Conservation (phyloP, 768 basidiomycete species). For the Macrolepiota dolichaula region DNA sequence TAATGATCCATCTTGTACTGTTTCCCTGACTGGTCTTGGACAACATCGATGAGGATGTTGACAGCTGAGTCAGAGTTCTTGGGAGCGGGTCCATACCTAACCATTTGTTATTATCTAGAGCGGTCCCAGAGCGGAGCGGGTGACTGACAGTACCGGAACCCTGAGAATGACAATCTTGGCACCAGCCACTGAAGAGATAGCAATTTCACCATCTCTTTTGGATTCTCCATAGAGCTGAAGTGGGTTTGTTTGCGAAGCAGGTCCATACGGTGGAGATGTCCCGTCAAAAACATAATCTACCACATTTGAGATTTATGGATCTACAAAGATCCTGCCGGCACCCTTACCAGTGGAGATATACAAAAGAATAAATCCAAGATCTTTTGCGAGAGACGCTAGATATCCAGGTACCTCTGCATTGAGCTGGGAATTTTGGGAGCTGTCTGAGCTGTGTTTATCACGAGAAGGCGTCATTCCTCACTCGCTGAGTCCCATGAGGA, state of each 20-base stretch:
- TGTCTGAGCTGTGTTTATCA: neutral
- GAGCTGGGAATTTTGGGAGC: constrained; percentile 46
- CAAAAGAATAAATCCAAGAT: constrained; percentile 65
- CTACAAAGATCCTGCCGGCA: neutral
- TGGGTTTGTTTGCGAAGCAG: constrained; percentile 72
- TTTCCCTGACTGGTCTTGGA: constrained; percentile 84
- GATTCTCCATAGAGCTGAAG: constrained; percentile 85
- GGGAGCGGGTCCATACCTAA: constrained; percentile 82
- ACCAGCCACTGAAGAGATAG: constrained; percentile 57
- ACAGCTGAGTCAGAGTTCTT: constrained; percentile 87
- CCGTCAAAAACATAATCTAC: constrained; percentile 96
- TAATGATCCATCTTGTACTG: constrained; percentile 95
- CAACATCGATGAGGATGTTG: constrained; percentile 84
- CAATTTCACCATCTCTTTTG: constrained; percentile 85
- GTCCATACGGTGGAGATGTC: constrained; percentile 84
- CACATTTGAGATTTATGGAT: neutral
- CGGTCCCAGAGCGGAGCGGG: neutral
- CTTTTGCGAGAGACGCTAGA: constrained; percentile 64
- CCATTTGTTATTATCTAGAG: constrained; percentile 9
- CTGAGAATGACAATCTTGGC: constrained; percentile 70
- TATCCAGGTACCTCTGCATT: constrained; percentile 75
- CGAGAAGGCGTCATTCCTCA: constrained; percentile 23
- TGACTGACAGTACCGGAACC: constrained; percentile 81
- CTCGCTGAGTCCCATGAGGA: constrained; percentile 64
- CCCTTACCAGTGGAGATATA: constrained; percentile 86